Base-by-base conservation (phyloP, 768 basidiomycete species). In the Leccinum barrowsii region DNA sequence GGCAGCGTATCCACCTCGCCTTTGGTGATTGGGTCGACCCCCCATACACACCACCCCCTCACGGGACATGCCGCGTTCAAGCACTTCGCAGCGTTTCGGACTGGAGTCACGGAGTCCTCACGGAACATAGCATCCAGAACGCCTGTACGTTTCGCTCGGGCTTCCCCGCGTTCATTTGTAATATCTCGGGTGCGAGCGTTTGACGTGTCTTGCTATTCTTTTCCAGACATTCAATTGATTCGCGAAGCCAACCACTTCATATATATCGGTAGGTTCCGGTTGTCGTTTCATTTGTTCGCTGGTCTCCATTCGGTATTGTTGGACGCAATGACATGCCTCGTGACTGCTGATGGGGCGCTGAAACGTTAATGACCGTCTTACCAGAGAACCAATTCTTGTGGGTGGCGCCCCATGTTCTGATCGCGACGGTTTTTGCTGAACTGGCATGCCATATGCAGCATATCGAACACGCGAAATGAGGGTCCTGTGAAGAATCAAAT, bases 91-190 rank as follows among this genome's bases (percentile, higher is more conserved):
- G 89, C 60, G 90, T 94, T 21, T 85, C 81, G 2, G 96, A 98
- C 73, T 99, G 96, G 96, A 90, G 87, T 66, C 92, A 94, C 65
- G 96, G 95, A 2, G 90, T 94, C 35, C 77, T 95, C 62, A 88
- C 84, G 4, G 96, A 98, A 72, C 83, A 85, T 58, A 94, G 91
- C 72, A 93, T 98, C 59, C 95, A 97, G 74, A 89, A 93, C 64
- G 95, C 96, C 50, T 94, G 91, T 92, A 67, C 70, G 89, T 82
- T 7, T 50, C 4, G 7, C 56, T 11, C 19, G 35, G 22, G 47
- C 59, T 46, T 58, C 21, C 21, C 50, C 34, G 5, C 49, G 30
- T 40, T 32, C 22, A 50, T 44, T 44, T 44, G 11, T 5, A 1
- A 12, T 53, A 44, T 52, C n/a, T 44, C 55, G 57, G 34, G 32